Conservation (phyloP, 108 stramenopile species). For the Aurantiochytrium sp. region DNA sequence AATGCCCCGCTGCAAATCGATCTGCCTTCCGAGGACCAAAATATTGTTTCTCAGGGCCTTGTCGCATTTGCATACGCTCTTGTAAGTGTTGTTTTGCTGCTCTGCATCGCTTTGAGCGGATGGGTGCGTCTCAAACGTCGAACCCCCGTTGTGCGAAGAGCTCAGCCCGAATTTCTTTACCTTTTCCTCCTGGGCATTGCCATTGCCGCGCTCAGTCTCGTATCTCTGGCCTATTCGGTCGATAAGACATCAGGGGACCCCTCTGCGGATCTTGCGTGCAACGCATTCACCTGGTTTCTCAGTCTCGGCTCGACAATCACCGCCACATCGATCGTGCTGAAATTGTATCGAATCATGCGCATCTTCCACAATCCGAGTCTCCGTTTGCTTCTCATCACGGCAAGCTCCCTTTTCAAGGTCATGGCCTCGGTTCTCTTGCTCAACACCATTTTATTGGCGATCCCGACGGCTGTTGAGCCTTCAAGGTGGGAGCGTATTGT, state of each 20-base stretch:
- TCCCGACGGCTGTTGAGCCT: not conserved
- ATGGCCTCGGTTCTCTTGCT: not conserved
- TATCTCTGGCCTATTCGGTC: not conserved
- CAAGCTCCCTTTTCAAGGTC: not conserved
- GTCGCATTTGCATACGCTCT: not conserved
- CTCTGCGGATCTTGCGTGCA: not conserved
- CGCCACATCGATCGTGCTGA: not conserved
- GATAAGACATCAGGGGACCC: not conserved
- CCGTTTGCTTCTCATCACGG: not conserved
- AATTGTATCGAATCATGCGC: not conserved
- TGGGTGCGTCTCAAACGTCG: not conserved
- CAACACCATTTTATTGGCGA: not conserved
- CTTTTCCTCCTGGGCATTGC: not conserved
- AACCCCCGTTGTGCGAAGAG: not conserved
- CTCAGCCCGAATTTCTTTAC: not conserved
- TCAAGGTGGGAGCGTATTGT: not conserved
- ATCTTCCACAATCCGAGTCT: not conserved
- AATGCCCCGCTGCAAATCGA: not conserved
- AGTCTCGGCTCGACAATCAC: not conserved
- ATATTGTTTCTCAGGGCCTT: not conserved
- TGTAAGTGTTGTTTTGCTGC: not conserved
- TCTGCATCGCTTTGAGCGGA: not conserved
- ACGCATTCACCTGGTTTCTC: not conserved
- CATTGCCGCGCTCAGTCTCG: not conserved
- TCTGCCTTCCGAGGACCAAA: not conserved